Conservation (phyloP, 805 yeast species). For the Nakazawaea sp. region DNA sequence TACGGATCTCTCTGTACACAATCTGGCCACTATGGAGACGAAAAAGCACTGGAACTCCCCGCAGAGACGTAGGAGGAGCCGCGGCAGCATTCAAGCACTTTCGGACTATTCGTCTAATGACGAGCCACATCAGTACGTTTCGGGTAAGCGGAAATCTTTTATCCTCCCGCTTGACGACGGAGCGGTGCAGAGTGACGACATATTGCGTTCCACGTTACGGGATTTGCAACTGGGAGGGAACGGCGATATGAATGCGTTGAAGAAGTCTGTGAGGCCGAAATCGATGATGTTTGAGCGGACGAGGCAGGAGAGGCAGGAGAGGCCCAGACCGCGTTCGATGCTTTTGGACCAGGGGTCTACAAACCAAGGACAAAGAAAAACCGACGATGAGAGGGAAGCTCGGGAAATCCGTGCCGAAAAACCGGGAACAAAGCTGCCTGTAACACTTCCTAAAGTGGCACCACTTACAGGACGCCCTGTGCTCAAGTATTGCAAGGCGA, state of each 20-base stretch:
- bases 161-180: neutral
- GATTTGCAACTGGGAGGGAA: slow-evolving; percentile 33
- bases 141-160: neutral
- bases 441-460: slow-evolving; percentile 3
- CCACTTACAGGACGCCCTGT: slow-evolving; percentile 38
- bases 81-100: slow-evolving; percentile 13
- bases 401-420: too few relatives aligned
- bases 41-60: slow-evolving; percentile 33
- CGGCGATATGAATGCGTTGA: slow-evolving; percentile 32
- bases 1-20: slow-evolving; percentile 21
- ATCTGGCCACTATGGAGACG: slow-evolving; percentile 1
- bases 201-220: slow-evolving; percentile 47
- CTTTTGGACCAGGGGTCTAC: neutral
- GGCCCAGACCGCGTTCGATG: slow-evolving; percentile 2
- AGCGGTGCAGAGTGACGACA: slow-evolving; percentile 25
- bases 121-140: neutral
- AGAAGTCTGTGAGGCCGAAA: slow-evolving; percentile 27
- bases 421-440: neutral
- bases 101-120: slow-evolving; percentile 8
- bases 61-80: slow-evolving; percentile 26
- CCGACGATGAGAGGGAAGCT: neutral
- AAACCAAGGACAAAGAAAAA: neutral
- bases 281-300: slow-evolving; percentile 16
- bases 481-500: slow-evolving; percentile 44
- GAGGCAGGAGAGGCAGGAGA: neutral